Base-by-base conservation (phyloP, 169 alveolate genomes). In the Plasmodium yoelii region DNA sequence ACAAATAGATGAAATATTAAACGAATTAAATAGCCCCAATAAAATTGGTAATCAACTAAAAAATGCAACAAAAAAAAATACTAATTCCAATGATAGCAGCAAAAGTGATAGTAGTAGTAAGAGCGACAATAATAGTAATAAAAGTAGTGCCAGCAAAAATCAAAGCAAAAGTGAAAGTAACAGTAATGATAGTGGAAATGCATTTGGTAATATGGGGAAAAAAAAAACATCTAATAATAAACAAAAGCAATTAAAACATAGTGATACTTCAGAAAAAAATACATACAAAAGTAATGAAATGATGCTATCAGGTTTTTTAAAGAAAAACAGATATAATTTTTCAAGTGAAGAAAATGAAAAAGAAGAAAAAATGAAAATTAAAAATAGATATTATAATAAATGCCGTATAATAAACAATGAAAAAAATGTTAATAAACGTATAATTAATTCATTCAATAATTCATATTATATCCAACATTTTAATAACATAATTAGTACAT, bases 401-500 rank as follows among this genome's bases (percentile, higher is more conserved):
- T 34, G 5, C 7, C 42, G 5, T 34, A 34, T 34, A 34, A 34
- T 34, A 34, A 34, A 34, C 6, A 34, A 34, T 34, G 60, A 51
- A 4, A 80, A 70, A 18, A 24, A 51, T 13, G 6, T 10, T 26
- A 73, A 15, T 13, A 57, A 73, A 44, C 56, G 42, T 47, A 39
- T 34, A 5, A 56, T 63, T 63, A 53, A 67, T 22, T n/a, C 53
- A 18, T 53, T 80, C 19, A 24, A 80, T 47, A 65, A 80, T 53
- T 55, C 90, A 10, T 53, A 67, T 26, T 80, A 80, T 55, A 80
- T 80, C 47, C 57, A 80, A 55, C 82, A 39, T 59, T 80, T 80
- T 56, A 80, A 80, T 53, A 53, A 44, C 59, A 80, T 80, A 49
- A 65, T 80, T 80, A 80, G 46, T 13, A 80, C 90, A 7, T 80